These are phyloP conservation scores for Colletotrichum tamarilloi DNA, from an alignment of 2,329 filamentous ascomycete species.

Conservation along the genomic window DNA sequence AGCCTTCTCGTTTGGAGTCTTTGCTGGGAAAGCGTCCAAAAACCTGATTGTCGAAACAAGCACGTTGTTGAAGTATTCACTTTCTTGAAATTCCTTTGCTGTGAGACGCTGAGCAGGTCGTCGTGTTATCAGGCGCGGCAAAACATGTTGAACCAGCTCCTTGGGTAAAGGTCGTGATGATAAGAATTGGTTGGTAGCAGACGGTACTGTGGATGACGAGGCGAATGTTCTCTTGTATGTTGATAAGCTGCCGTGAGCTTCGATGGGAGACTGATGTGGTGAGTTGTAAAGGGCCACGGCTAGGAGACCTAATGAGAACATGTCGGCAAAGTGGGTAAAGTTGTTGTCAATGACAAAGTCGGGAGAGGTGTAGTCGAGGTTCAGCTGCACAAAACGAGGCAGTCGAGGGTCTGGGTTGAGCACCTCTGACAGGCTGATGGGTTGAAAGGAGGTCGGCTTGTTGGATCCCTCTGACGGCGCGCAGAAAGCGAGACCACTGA, in stretches of 20 bases:
- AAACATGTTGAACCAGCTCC: slow-evolving; percentile 78
- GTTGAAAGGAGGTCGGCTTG: slow-evolving; percentile 79
- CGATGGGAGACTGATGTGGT: slow-evolving; percentile 89
- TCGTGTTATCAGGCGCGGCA: slow-evolving; percentile 88
- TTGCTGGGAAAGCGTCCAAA: slow-evolving; percentile 88
- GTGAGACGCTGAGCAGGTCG: slow-evolving; percentile 88
- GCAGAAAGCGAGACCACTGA: slow-evolving; percentile 92
- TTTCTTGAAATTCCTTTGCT: slow-evolving; percentile 92
- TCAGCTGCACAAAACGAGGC: slow-evolving; percentile 84
- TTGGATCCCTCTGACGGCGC: slow-evolving; percentile 82
- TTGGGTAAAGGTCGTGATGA: slow-evolving; percentile 82
- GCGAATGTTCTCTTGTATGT: slow-evolving; percentile 88
- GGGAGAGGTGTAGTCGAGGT: slow-evolving; percentile 92
- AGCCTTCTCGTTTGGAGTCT: slow-evolving; percentile 90
- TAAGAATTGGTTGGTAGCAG: slow-evolving; percentile 84
- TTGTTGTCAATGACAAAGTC: slow-evolving; percentile 95
- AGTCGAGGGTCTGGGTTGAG: slow-evolving; percentile 88
- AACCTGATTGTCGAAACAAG: slow-evolving; percentile 97
- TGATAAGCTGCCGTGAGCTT: slow-evolving; percentile 82
- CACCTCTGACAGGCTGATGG: slow-evolving; percentile 84
- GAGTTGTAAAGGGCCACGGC: slow-evolving; percentile 93
- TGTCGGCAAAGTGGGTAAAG: slow-evolving; percentile 84
- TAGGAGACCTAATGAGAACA: slow-evolving; percentile 92
- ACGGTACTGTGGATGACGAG: slow-evolving; percentile 82
- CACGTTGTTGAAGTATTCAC: slow-evolving; percentile 96